A percentile compares a stretch with the other conserved stretches of the same genome.
phyloP scores from a whole-genome alignment of 2,329 filamentous ascomycete genomes.

The Metarhizium humberi region DNA sequence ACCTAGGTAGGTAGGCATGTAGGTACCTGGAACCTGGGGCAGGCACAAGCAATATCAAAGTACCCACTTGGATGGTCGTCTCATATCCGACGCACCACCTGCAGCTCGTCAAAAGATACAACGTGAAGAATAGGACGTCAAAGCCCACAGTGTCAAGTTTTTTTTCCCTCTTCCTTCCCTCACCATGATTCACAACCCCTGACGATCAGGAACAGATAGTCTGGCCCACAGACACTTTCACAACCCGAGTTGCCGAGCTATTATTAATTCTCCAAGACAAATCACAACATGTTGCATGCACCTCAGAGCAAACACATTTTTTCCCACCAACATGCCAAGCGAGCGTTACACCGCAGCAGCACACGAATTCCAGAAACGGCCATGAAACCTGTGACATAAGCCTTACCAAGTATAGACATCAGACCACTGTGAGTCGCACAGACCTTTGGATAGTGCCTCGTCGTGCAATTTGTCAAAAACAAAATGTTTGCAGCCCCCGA shows the following conservation, averaged over 20 bases:
- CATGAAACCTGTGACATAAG: neutral
- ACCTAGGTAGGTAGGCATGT: no score
- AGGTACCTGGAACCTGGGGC: no score
- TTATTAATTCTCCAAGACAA: neutral
- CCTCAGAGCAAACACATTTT: neutral
- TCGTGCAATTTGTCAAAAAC: no score
- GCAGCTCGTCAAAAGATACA: neutral
- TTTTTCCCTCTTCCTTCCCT: neutral
- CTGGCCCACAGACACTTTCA: neutral
- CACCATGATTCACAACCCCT: neutral
- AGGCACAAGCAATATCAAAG: no score
- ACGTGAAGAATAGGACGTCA: neutral
- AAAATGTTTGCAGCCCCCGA: no score
- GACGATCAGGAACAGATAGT: neutral
- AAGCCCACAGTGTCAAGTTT: neutral
- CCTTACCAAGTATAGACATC: neutral
- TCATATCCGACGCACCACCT: no score
- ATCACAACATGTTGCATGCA: neutral
- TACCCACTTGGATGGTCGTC: no score
- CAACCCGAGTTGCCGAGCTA: neutral
- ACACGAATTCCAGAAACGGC: neutral
- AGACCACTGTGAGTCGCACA: neutral
- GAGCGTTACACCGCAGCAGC: neutral
- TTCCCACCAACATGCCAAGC: neutral
- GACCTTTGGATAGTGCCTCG: no score